phyloP scores from a whole-genome alignment of 495 filamentous ascomycete genomes.

The Letharia lupina region DNA sequence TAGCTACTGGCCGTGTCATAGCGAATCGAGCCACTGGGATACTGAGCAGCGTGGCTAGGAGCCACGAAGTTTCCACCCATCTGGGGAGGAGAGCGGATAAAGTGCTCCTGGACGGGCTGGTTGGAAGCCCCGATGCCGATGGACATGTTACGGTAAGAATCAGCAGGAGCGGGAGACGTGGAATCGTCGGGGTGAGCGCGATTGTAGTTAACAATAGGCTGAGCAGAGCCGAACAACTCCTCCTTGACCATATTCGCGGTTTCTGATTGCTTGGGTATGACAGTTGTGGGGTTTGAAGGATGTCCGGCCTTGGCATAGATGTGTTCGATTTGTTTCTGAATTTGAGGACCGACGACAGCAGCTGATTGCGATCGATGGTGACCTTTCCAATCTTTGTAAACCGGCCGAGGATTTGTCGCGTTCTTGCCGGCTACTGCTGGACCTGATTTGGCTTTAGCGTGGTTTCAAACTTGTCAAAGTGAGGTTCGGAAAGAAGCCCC shows the following conservation, averaged over 20 bases:
- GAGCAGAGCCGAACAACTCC: not conserved
- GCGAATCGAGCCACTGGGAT: not conserved
- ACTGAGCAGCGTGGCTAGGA: not conserved
- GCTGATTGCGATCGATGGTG: not conserved
- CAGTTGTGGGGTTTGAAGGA: not conserved
- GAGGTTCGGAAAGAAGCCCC: not conserved
- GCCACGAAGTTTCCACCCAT: not conserved
- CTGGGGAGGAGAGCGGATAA: not conserved
- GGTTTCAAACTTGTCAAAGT: not conserved
- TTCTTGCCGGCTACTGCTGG: conserved; percentile 25
- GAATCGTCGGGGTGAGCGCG: not conserved
- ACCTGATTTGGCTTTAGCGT: conserved; percentile 2
- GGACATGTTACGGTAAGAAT: not conserved
- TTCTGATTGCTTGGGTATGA: not conserved
- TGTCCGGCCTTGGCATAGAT: conserved; percentile 1
- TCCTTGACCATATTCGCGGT: not conserved
- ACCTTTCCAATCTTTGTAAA: conserved; percentile 18
- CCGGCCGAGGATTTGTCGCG: conserved; percentile 12
- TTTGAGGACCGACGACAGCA: not conserved
- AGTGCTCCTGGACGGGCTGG: not conserved
- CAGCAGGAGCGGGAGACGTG: not conserved
- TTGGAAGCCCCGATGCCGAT: not conserved
- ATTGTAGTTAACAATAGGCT: not conserved
- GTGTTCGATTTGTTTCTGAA: conserved; percentile 1
- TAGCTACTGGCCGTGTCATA: not conserved